These are phyloP conservation scores for Coniella vitis DNA, from an alignment of 2,329 filamentous ascomycete genomes.

Conservation along the genomic window DNA sequence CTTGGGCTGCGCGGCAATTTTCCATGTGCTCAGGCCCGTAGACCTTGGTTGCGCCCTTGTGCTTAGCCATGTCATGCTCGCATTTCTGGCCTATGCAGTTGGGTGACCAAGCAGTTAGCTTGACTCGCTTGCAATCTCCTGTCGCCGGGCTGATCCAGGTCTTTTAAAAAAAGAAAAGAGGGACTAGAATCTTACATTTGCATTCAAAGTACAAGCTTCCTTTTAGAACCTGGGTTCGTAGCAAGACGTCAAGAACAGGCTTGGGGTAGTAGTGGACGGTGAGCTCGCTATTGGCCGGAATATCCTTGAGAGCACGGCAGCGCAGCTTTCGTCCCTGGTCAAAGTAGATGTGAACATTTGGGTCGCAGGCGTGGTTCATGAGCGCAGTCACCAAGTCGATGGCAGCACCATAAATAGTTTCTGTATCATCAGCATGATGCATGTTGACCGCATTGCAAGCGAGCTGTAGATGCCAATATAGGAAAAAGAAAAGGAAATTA, in stretches of 20 bases:
- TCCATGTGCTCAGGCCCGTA: conserved; percentile 13
- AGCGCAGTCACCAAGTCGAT: conserved; percentile 26
- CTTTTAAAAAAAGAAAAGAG: too few species aligned
- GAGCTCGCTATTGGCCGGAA: conserved; percentile 29
- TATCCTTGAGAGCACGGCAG: conserved; percentile 24
- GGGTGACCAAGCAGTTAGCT: background rate
- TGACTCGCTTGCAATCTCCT: background rate
- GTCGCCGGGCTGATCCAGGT: too few species aligned
- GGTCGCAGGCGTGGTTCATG: conserved; percentile 31
- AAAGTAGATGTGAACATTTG: conserved; percentile 28
- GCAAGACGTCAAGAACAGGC: conserved; percentile 19
- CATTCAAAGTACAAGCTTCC: conserved; percentile 23
- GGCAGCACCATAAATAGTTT: conserved; percentile 20
- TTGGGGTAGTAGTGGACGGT: conserved; percentile 26
- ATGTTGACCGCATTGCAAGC: conserved; percentile 22
- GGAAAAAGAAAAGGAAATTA: background rate
- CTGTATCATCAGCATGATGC: conserved; percentile 18
- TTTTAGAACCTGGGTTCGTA: conserved; percentile 19
- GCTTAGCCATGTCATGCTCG: conserved; percentile 20
- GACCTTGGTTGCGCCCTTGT: conserved; percentile 9
- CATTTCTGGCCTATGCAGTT: conserved; percentile 24
- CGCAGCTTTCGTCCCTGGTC: conserved; percentile 24
- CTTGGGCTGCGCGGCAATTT: conserved; percentile 16
- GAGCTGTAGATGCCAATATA: conserved; percentile 18
- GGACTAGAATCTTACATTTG: conserved; percentile 24